Percentiles rank a stretch among this genome's conserved stretches.
phyloP scores from a whole-genome alignment of 2,329 filamentous ascomycete species.

The Fusarium burgessii region DNA sequence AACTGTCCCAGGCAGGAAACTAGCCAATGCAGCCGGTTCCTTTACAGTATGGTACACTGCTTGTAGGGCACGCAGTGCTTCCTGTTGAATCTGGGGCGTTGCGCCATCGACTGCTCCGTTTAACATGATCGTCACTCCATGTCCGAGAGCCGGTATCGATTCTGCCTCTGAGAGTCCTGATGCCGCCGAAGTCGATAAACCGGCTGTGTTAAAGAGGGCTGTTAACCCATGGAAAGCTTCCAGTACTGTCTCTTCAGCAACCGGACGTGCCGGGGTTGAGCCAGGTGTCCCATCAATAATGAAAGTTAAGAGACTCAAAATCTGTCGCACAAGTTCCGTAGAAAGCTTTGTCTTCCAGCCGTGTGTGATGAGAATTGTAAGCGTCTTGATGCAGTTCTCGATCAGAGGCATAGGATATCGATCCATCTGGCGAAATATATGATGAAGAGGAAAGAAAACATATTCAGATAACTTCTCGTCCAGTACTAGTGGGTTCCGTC shows the following conservation, averaged over 20 bases:
- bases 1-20: conserved; percentile 87
- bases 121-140: conserved; percentile 83
- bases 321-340: conserved; percentile 80
- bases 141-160: conserved; percentile 82
- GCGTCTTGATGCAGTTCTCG: conserved; percentile 81
- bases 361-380: conserved; percentile 77
- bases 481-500: conserved; percentile 63
- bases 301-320: conserved; percentile 86
- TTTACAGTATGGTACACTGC: conserved; percentile 73
- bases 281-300: conserved; percentile 80
- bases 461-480: conserved; percentile 93
- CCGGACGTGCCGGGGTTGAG: conserved; percentile 55
- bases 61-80: conserved; percentile 74
- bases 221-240: conserved; percentile 78
- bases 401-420: conserved; percentile 77
- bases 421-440: conserved; percentile 83
- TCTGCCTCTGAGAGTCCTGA: conserved; percentile 65
- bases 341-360: conserved; percentile 84
- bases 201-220: conserved; percentile 72
- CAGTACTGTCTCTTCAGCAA: conserved; percentile 79
- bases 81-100: conserved; percentile 76
- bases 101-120: conserved; percentile 75
- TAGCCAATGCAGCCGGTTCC: conserved; percentile 81
- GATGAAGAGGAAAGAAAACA: conserved; percentile 91
- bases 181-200: conserved; percentile 61